These are phyloP conservation scores for Beauveria sp. DNA, from an alignment of 2,329 filamentous ascomycete species.

Conservation along the genomic window DNA sequence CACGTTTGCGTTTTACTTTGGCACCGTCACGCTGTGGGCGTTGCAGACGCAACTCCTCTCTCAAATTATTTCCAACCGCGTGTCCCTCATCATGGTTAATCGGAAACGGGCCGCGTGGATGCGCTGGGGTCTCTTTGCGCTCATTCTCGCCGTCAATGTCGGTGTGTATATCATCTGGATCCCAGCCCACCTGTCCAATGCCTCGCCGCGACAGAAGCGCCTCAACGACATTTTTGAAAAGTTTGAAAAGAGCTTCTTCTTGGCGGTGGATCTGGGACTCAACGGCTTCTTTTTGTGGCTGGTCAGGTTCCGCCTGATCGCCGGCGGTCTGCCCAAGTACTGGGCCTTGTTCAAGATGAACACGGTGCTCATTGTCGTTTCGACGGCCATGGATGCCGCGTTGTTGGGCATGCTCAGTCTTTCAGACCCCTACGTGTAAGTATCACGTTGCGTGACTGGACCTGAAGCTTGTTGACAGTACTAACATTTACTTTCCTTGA, in stretches of 20 bases:
- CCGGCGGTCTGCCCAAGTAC: conserved; percentile 42
- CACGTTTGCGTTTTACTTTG: background rate
- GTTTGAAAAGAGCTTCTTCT: conserved; percentile 37
- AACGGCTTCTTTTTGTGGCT: conserved; percentile 42
- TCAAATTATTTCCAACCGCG: conserved; percentile 38
- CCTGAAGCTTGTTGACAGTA: background rate
- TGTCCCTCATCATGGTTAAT: conserved; percentile 32
- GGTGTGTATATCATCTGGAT: conserved; percentile 34
- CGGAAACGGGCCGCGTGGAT: conserved; percentile 24
- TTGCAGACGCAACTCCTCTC: conserved; percentile 32
- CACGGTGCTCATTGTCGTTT: conserved; percentile 37
- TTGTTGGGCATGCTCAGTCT: conserved; percentile 19
- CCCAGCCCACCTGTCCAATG: conserved; percentile 21
- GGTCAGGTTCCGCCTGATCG: conserved; percentile 37
- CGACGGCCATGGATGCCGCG: conserved; percentile 37
- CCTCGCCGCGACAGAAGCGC: conserved; percentile 7
- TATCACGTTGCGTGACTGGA: background rate
- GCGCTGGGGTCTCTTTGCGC: conserved; percentile 27
- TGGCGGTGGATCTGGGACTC: conserved; percentile 38
- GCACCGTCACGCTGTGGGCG: conserved; percentile 14
- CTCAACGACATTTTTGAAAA: conserved; percentile 19
- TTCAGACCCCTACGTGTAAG: conserved; percentile 6
- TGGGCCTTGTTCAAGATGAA: conserved; percentile 42
- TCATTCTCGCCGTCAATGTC: conserved; percentile 30
- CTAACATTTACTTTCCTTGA: background rate